These are phyloP conservation scores for Paragyromitra xinjiangensis DNA, from an alignment of 495 filamentous ascomycete genomes.

Conservation along the genomic window DNA sequence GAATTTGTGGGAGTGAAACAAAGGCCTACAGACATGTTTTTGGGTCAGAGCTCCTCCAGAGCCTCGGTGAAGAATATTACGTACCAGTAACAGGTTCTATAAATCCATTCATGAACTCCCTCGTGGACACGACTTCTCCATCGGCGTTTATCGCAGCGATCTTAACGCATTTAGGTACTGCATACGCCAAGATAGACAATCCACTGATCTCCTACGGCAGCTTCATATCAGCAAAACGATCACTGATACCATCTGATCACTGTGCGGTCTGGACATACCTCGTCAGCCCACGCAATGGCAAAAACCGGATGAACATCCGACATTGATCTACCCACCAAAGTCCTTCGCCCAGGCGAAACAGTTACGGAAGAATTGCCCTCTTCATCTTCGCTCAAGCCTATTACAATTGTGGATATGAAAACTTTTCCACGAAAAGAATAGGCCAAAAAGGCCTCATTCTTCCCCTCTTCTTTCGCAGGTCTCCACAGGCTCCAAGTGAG, in stretches of 20 bases:
- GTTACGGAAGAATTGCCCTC: slow-evolving; percentile 37
- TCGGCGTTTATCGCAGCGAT: slow-evolving; percentile 53
- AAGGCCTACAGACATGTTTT: slow-evolving; percentile 51
- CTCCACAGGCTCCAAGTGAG: slow-evolving; percentile 60
- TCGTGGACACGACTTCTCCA: slow-evolving; percentile 50
- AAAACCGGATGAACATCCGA: slow-evolving; percentile 55
- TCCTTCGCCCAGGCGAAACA: slow-evolving; percentile 43
- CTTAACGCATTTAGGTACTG: slow-evolving; percentile 52
- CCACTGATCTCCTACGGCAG: slow-evolving; percentile 51
- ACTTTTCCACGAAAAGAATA: slow-evolving; percentile 57
- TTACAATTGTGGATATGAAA: slow-evolving; percentile 44
- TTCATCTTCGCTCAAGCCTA: slow-evolving; percentile 41
- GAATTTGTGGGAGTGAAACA: slow-evolving; percentile 54
- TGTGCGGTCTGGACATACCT: slow-evolving; percentile 45
- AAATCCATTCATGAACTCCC: slow-evolving; percentile 57
- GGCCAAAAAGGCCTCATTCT: slow-evolving; percentile 57
- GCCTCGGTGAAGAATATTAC: slow-evolving; percentile 44
- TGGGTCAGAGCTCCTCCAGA: slow-evolving; percentile 46
- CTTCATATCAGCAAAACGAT: slow-evolving; percentile 50
- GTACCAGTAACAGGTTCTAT: slow-evolving; percentile 55
- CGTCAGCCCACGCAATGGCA: slow-evolving; percentile 53
- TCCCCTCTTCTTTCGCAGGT: slow-evolving; percentile 47
- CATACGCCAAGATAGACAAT: slow-evolving; percentile 54
- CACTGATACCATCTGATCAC: slow-evolving; percentile 50
- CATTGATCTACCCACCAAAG: slow-evolving; percentile 50